These are phyloP conservation scores for Colletotrichum liriopes DNA, from an alignment of 2,329 filamentous ascomycete genomes.

Conservation along the genomic window DNA sequence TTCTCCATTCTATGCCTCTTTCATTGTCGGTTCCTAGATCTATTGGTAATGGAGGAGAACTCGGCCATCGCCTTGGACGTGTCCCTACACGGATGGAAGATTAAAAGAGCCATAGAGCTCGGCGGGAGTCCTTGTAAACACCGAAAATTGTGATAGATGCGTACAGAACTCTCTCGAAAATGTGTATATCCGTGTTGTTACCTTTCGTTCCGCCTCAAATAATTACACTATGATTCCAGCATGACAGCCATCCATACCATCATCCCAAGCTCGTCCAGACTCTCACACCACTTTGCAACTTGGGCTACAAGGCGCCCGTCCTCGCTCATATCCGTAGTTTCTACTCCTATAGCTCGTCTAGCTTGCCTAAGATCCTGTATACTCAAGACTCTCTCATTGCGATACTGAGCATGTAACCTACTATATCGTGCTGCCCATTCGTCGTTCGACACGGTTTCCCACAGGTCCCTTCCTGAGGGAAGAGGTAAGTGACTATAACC, in stretches of 20 bases:
- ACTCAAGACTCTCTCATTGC: constrained; percentile 9
- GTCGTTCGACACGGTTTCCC: constrained; percentile 23
- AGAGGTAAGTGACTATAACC: constrained; percentile 20
- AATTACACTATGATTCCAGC: constrained; percentile 47
- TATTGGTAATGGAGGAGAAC: background rate
- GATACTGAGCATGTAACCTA: constrained; percentile 2
- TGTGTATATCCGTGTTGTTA: too few relatives aligned
- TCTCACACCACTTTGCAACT: constrained; percentile 48
- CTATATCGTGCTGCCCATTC: constrained; percentile 32
- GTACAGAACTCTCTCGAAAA: background rate
- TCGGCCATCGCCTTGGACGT: background rate
- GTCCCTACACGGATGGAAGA: background rate
- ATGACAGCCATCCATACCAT: constrained; percentile 50
- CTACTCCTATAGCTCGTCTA: background rate
- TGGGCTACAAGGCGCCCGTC: constrained; percentile 32
- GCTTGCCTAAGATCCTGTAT: constrained; percentile 13
- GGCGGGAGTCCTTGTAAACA: background rate
- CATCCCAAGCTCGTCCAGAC: constrained; percentile 47
- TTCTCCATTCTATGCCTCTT: constrained; percentile 8
- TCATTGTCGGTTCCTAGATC: background rate
- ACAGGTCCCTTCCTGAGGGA: constrained; percentile 21
- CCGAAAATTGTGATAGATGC: background rate
- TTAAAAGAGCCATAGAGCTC: background rate
- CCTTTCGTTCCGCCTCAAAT: background rate
- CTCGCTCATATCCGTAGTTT: background rate